phyloP scores from a whole-genome alignment of 345 rosid species.

The Garcia nutans region DNA sequence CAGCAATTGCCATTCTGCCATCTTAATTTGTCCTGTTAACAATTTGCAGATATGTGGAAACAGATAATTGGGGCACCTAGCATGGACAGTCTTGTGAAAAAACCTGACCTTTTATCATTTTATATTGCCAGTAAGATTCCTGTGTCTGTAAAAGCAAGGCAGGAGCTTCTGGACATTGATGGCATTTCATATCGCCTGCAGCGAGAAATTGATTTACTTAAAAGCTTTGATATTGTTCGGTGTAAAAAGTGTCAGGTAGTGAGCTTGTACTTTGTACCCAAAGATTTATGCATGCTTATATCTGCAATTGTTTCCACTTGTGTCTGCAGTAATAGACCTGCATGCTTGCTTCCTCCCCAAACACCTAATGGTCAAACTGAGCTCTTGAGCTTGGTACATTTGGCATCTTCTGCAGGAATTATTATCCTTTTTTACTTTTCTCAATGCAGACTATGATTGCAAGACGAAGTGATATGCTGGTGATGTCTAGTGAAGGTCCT shows the following conservation, averaged over 20 bases:
- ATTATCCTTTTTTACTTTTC: not conserved
- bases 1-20: not conserved
- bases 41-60: conserved; percentile 87
- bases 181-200: conserved; percentile 85
- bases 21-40: not conserved
- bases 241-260: conserved; percentile 83
- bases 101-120: conserved; percentile 85
- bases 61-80: conserved; percentile 71
- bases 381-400: not conserved
- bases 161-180: conserved; percentile 91
- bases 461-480: conserved; percentile 91
- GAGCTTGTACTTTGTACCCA: not conserved
- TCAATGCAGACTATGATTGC: conserved; percentile 65
- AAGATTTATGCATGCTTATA: not conserved
- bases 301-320: not conserved
- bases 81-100: conserved; percentile 65
- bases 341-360: not conserved
- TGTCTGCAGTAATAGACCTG: not conserved
- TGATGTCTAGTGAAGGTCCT: conserved; percentile 96
- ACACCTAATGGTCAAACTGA: no score
- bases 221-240: conserved; percentile 63
- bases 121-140: conserved; percentile 92
- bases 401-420: not conserved
- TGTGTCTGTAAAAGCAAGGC: conserved; percentile 75
- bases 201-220: conserved; percentile 77